Percentiles rank a stretch among this genome's conserved stretches.
Conservation (phyloP, 257 asterid genomes). For the Galeopsis tetrahit region DNA sequence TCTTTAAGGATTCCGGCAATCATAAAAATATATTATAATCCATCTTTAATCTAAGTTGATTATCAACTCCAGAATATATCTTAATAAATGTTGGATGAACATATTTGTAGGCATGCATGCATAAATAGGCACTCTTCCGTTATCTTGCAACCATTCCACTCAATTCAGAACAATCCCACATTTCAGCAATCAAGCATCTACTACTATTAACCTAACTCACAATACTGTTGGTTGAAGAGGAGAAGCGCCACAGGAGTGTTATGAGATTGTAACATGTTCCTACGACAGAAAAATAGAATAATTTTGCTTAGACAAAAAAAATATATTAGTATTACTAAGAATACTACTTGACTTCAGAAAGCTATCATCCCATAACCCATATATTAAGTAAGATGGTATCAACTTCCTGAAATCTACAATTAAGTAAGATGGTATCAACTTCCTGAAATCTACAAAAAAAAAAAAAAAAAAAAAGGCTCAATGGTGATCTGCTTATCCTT, state of each 20-base stretch:
- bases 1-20: constrained; percentile 20
- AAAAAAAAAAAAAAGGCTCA: neutral
- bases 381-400: constrained; percentile 10
- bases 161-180: neutral
- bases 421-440: neutral
- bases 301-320: neutral
- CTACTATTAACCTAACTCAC: constrained; percentile 24
- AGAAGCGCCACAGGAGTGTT: too few species aligned
- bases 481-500: neutral
- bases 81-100: constrained; percentile 5
- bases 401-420: neutral
- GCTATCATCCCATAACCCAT: neutral
- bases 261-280: too few species aligned
- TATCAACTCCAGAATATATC: constrained; percentile 16
- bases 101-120: constrained; percentile 23
- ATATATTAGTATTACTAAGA: neutral
- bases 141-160: constrained; percentile 8
- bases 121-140: neutral
- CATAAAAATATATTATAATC: constrained; percentile 24
- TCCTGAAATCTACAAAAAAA: neutral
- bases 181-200: constrained; percentile 18
- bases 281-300: neutral
- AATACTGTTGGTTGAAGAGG: neutral
- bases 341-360: neutral
- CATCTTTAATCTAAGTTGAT: constrained; percentile 24